Percentiles rank a stretch among this genome's conserved stretches.
Evolutionary conservation across 2,329 filamentous ascomycete species (phyloP).

Genomic region (Fusarium citri): DNA sequence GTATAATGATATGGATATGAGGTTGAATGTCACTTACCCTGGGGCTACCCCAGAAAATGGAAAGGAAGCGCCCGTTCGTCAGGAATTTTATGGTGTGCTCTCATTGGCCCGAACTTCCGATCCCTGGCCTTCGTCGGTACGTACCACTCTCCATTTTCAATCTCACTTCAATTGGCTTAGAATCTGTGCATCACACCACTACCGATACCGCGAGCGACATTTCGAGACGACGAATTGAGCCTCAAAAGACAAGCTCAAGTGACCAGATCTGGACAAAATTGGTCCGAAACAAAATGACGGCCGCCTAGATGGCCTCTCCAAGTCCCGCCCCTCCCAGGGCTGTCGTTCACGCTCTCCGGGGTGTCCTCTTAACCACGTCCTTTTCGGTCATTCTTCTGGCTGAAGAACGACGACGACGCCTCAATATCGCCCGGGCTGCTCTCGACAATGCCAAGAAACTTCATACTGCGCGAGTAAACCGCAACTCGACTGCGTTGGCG

Average conservation of each 20-base stretch:
- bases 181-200: slow-evolving; percentile 41
- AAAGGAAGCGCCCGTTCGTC: background rate
- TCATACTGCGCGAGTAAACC: slow-evolving; percentile 53
- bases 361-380: slow-evolving; percentile 67
- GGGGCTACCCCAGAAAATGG: background rate
- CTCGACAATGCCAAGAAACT: slow-evolving; percentile 65
- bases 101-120: slow-evolving; percentile 13
- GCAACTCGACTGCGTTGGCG: slow-evolving; percentile 46
- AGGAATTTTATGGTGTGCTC: slow-evolving; percentile 3
- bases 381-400: slow-evolving; percentile 66
- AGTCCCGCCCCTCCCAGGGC: slow-evolving; percentile 66
- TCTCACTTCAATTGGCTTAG: slow-evolving; percentile 14
- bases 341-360: slow-evolving; percentile 66
- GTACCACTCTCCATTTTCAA: slow-evolving; percentile 16
- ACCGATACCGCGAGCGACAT: slow-evolving; percentile 37
- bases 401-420: slow-evolving; percentile 67
- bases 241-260: slow-evolving; percentile 2
- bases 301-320: slow-evolving; percentile 57
- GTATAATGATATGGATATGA: background rate
- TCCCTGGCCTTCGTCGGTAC: background rate
- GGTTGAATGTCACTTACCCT: background rate
- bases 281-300: slow-evolving; percentile 43
- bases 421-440: slow-evolving; percentile 62
- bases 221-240: slow-evolving; percentile 41
- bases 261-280: slow-evolving; percentile 6